Evolutionary conservation across 2,329 filamentous ascomycete genomes (phyloP).

Genomic region (Orbilia oligospora): DNA sequence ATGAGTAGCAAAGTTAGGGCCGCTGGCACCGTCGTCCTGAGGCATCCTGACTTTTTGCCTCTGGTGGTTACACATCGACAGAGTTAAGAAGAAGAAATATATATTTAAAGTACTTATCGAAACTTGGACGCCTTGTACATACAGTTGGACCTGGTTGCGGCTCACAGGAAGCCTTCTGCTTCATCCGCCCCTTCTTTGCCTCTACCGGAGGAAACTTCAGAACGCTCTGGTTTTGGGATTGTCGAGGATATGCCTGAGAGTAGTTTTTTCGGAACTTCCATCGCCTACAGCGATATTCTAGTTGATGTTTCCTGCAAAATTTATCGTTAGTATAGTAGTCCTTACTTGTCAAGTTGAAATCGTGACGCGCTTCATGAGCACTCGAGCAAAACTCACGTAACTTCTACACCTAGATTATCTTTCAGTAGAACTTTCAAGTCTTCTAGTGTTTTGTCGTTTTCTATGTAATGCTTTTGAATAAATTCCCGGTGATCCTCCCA

Average conservation of each 20-base stretch:
- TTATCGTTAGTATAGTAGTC: background rate
- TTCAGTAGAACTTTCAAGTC: slow-evolving; percentile 18
- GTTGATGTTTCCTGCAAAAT: slow-evolving; percentile 15
- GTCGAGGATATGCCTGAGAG: slow-evolving; percentile 10
- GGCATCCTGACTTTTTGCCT: background rate
- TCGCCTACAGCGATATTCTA: slow-evolving; percentile 30
- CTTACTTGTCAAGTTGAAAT: background rate
- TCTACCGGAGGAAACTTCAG: slow-evolving; percentile 2
- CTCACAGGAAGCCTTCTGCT: background rate
- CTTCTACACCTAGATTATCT: slow-evolving; percentile 18
- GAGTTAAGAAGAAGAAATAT: background rate
- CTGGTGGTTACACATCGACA: background rate
- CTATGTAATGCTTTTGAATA: slow-evolving; percentile 30
- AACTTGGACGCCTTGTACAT: slow-evolving; percentile 23
- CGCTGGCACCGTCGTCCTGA: background rate
- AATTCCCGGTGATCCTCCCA: slow-evolving; percentile 26
- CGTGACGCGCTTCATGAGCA: background rate
- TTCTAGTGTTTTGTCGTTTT: slow-evolving; percentile 21
- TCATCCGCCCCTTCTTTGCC: slow-evolving; percentile 3
- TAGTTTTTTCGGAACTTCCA: slow-evolving; percentile 29
- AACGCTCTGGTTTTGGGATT: slow-evolving; percentile 23
- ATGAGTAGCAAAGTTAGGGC: background rate
- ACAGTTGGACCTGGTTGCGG: background rate
- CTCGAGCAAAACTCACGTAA: slow-evolving; percentile 17
- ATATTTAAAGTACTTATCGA: background rate